Conservation (phyloP, 805 yeast species). For the Candida coquimbonensis region DNA sequence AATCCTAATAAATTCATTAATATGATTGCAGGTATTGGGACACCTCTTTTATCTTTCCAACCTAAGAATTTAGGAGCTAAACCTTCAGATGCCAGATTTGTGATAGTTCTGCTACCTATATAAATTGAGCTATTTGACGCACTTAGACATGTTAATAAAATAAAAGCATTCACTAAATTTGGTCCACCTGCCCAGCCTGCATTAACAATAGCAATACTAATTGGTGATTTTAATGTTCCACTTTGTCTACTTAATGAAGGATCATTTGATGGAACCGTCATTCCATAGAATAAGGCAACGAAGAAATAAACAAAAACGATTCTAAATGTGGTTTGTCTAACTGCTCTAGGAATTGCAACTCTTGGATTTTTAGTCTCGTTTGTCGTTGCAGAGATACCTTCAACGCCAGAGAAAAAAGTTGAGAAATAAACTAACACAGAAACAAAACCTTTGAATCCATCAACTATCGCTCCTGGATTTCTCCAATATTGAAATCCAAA, state of each 20-base stretch:
- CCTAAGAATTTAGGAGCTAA: slow-evolving; percentile 50
- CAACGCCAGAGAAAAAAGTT: slow-evolving; percentile 74
- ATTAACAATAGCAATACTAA: slow-evolving; percentile 60
- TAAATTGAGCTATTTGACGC: slow-evolving; percentile 67
- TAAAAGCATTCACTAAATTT: slow-evolving; percentile 64
- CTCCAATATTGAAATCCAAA: slow-evolving; percentile 27
- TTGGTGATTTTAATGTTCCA: slow-evolving; percentile 47
- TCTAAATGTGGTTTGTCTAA: slow-evolving; percentile 19
- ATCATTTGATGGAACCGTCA: slow-evolving; percentile 8
- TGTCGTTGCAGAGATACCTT: slow-evolving; percentile 65
- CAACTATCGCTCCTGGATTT: slow-evolving; percentile 28
- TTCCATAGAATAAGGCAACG: slow-evolving; percentile 6
- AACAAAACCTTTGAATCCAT: slow-evolving; percentile 50
- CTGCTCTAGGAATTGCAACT: slow-evolving; percentile 65
- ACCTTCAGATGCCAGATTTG: slow-evolving; percentile 55
- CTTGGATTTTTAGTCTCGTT: slow-evolving; percentile 69
- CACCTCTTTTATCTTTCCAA: slow-evolving; percentile 50
- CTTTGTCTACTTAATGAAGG: slow-evolving; percentile 3
- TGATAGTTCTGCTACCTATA: slow-evolving; percentile 61
- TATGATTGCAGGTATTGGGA: slow-evolving; percentile 55
- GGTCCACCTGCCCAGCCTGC: slow-evolving; percentile 63
- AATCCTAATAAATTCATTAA: slow-evolving; percentile 55
- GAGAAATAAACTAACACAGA: slow-evolving; percentile 62
- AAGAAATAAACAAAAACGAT: slow-evolving; percentile 8
- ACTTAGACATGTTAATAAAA: slow-evolving; percentile 57